Percentiles rank a stretch among this genome's conserved stretches.
phyloP scores from a whole-genome alignment of 2,329 filamentous ascomycete genomes.

The Periglandula ipomoeae region DNA sequence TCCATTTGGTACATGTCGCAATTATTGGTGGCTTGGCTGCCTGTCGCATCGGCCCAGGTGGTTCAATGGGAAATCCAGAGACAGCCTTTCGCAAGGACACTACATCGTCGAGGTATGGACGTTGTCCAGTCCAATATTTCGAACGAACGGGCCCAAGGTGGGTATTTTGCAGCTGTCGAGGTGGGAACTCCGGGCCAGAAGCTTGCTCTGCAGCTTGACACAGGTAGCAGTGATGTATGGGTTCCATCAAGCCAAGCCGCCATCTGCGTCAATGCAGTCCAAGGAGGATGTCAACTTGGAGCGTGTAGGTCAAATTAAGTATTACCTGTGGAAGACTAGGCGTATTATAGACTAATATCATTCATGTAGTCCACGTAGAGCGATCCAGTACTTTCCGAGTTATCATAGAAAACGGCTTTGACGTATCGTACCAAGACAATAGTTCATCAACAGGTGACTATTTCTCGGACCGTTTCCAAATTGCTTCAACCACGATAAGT shows the following conservation, averaged over 20 bases:
- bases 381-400: slow-evolving; percentile 33
- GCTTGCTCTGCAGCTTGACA: slow-evolving; percentile 52
- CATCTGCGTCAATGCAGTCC: slow-evolving; percentile 27
- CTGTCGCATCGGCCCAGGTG: slow-evolving; percentile 20
- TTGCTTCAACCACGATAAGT: slow-evolving; percentile 41
- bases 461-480: slow-evolving; percentile 46
- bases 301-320: not conserved
- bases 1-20: not conserved
- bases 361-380: not conserved
- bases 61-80: slow-evolving; percentile 40
- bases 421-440: slow-evolving; percentile 54
- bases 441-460: slow-evolving; percentile 49
- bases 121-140: slow-evolving; percentile 33
- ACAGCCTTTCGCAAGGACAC: slow-evolving; percentile 14
- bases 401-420: slow-evolving; percentile 35
- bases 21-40: slow-evolving; percentile 6
- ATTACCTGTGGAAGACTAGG: slow-evolving; percentile 18
- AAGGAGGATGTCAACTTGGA: slow-evolving; percentile 24
- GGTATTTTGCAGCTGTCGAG: slow-evolving; percentile 47
- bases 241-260: slow-evolving; percentile 32
- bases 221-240: slow-evolving; percentile 58
- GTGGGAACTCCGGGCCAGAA: slow-evolving; percentile 50
- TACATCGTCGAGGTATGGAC: slow-evolving; percentile 27
- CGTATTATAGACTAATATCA: not conserved
- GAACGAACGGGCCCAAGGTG: slow-evolving; percentile 35